These are phyloP conservation scores for Vigna trinervia DNA, from an alignment of 306 rosid genomes.

Conservation along the genomic window DNA sequence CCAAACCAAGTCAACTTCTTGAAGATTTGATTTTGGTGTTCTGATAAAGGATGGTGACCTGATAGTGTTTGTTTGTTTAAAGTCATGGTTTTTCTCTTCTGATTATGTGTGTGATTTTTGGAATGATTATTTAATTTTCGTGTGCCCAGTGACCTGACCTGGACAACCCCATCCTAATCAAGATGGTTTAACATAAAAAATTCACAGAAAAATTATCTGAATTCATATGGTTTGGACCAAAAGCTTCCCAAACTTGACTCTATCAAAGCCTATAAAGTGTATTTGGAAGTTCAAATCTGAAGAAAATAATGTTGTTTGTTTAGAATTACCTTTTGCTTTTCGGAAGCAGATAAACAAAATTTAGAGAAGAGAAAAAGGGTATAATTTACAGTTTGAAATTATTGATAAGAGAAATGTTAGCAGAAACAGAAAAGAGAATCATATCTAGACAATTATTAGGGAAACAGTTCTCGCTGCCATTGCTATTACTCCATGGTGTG, in stretches of 20 bases:
- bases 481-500: constrained; percentile 26
- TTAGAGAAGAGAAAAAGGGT: constrained; percentile 16
- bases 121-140: neutral
- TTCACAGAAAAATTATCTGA: neutral
- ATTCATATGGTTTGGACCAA: neutral
- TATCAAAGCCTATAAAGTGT: neutral
- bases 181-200: neutral
- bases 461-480: constrained; percentile 6
- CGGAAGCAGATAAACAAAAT: neutral
- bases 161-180: neutral
- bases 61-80: neutral
- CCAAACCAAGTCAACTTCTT: neutral
- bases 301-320: neutral
- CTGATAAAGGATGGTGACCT: neutral
- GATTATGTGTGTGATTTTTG: neutral
- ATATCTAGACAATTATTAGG: constrained; percentile 20
- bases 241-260: neutral
- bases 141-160: neutral
- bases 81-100: neutral
- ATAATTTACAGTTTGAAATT: neutral
- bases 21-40: neutral
- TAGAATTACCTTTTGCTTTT: neutral
- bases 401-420: neutral
- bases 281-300: constrained; percentile 1
- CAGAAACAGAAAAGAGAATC: constrained; percentile 21